These are phyloP conservation scores for Mycena rosella DNA, from an alignment of 768 basidiomycete genomes.

Conservation along the genomic window DNA sequence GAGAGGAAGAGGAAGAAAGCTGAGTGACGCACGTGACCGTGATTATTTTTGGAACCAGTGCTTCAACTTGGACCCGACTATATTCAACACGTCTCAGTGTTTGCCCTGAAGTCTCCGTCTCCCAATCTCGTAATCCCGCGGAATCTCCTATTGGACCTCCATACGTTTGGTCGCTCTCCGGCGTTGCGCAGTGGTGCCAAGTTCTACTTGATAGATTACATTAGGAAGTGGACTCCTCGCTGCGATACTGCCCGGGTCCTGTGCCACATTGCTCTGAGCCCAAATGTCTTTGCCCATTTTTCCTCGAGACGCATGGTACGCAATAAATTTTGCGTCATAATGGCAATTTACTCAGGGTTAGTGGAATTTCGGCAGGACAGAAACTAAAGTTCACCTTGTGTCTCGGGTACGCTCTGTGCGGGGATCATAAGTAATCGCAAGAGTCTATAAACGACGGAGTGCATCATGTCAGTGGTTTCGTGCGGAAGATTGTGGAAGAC, in stretches of 20 bases:
- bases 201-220: too few relatives aligned
- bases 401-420: not conserved
- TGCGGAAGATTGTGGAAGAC: slow-evolving; percentile 1
- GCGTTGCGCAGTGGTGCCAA: not conserved
- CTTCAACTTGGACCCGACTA: too few relatives aligned
- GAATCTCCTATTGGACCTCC: not conserved
- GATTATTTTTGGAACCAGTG: too few relatives aligned
- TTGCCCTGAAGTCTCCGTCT: not conserved
- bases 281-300: not conserved
- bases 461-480: slow-evolving; percentile 12
- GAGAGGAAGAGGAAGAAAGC: not conserved
- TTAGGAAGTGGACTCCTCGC: not conserved
- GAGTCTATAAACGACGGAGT: not conserved
- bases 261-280: slow-evolving; percentile 3
- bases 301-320: not conserved
- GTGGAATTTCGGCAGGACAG: not conserved
- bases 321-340: not conserved
- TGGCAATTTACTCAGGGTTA: not conserved
- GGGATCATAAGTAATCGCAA: slow-evolving; percentile 4
- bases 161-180: not conserved
- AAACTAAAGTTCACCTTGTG: too few relatives aligned
- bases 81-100: too few relatives aligned
- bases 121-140: not conserved
- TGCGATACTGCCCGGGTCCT: slow-evolving; percentile 9
- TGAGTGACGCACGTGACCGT: slow-evolving; percentile 5